Evolutionary conservation across 305 asterid genomes (phyloP), one percentile per base, ranked within the genome.

Genomic region (Petunia hybrid): DNA sequence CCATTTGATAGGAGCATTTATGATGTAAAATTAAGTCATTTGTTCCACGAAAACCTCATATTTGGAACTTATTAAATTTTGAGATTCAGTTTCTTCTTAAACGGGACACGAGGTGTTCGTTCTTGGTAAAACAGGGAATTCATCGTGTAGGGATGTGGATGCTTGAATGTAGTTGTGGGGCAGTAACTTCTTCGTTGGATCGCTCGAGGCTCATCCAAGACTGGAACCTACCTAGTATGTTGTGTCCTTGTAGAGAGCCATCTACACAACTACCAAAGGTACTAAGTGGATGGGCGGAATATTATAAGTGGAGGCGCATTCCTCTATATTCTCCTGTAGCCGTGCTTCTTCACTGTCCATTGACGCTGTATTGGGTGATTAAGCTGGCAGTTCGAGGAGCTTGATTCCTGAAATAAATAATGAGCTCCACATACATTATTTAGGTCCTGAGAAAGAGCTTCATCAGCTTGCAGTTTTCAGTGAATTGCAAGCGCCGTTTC

Each of bases 401-500:
- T 85, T 88, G 91, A 87, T 84, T 85, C 87, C 90, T 81, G 86
- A 84, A 83, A 79, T 83, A 71, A 78, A 87, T 39, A 79, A 83
- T 35, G 90, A 91, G 80, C 85, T 94, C 82, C 48, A 84, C 84
- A 87, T 96, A 86, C 98, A 94, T 87, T 96, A 94, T 85, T 84
- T 96, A 85, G 99, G 97, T 51, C 98, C 99, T 78, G 98, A 94
- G 76, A 92, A 90, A 65, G 98, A 96, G 90, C 91, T 95, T 71
- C 87, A 75, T 86, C 99, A 94, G 79, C 86, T 96, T 85, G 88
- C 88, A 46, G 93, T 86, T 82, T 94, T 96, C 64, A 92, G 93
- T 57, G 99, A 96, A 82, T 85, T 96, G 77, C 88, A 39, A 76
- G 95, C 97, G 74, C 95, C 94, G 82, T 89, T 94, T 81, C 98